A percentile compares a stretch with the other conserved stretches of the same genome.
Conservation (phyloP, 2,329 filamentous ascomycete species). For the Colletotrichum sidae region DNA sequence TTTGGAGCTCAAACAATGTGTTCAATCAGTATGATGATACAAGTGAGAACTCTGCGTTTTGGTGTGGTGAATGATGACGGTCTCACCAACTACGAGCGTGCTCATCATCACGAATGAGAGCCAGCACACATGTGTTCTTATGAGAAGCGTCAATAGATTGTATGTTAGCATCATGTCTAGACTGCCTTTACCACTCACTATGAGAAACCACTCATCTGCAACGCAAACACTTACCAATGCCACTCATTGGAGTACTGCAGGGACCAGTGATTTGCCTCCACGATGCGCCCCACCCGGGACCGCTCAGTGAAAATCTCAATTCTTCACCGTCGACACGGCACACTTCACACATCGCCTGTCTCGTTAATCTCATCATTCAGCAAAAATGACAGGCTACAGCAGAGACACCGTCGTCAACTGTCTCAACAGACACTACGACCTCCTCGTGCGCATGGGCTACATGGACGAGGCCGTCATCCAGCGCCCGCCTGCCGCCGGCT, state of each 20-base stretch:
- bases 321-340: not conserved
- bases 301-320: slow-evolving; percentile 32
- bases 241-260: not conserved
- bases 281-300: slow-evolving; percentile 28
- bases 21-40: too few relatives aligned
- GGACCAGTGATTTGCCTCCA: slow-evolving; percentile 22
- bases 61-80: too few relatives aligned
- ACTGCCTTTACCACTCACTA: too few relatives aligned
- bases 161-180: too few relatives aligned
- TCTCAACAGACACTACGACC: slow-evolving; percentile 35
- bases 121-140: too few relatives aligned
- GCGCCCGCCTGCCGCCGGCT: slow-evolving; percentile 26
- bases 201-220: too few relatives aligned
- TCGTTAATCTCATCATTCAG: not conserved
- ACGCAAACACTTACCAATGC: not conserved
- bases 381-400: slow-evolving; percentile 21
- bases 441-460: slow-evolving; percentile 35
- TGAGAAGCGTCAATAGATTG: too few relatives aligned
- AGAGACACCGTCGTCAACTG: slow-evolving; percentile 28
- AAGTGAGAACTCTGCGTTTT: too few relatives aligned
- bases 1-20: too few relatives aligned
- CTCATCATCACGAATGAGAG: too few relatives aligned
- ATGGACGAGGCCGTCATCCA: slow-evolving; percentile 22
- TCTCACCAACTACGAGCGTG: too few relatives aligned
- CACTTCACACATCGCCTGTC: not conserved